These are phyloP conservation scores for Acanthamoeba quina DNA, from an alignment of 208 protist genomes.

Conservation along the genomic window DNA sequence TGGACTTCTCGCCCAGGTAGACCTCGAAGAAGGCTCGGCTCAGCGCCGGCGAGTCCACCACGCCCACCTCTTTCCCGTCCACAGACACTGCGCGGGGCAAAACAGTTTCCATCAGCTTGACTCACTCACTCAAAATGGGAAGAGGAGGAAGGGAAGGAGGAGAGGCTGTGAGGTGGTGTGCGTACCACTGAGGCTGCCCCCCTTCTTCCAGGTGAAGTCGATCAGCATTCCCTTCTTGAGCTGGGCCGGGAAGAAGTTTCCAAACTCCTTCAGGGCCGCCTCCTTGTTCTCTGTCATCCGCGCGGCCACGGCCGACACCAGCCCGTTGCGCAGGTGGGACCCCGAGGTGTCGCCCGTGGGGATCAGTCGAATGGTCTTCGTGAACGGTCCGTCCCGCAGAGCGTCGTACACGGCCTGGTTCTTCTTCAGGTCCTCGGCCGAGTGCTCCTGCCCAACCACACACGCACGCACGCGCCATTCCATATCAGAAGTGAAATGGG, in stretches of 20 bases:
- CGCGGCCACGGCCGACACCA: conserved; percentile 32
- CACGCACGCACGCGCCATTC: too few relatives aligned
- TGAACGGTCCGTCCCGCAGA: conserved; percentile 6
- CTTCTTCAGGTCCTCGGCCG: conserved; percentile 49
- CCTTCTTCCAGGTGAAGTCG: conserved; percentile 46
- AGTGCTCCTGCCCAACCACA: neutral
- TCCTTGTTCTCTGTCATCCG: conserved; percentile 29
- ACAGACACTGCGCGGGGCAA: neutral
- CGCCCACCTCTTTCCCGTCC: conserved; percentile 25
- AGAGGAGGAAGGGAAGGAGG: neutral
- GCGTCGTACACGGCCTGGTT: conserved; percentile 49
- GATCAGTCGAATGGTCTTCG: conserved; percentile 48
- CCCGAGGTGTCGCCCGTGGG: conserved; percentile 62
- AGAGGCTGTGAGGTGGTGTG: neutral
- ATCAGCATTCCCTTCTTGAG: conserved; percentile 68
- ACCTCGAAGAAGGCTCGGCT: conserved; percentile 67
- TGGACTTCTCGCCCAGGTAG: conserved; percentile 48
- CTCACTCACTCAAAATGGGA: too few relatives aligned
- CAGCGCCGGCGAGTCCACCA: conserved; percentile 7
- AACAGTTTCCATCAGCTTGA: too few relatives aligned
- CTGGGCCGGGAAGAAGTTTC: conserved; percentile 40
- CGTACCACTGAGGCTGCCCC: conserved; percentile 10
- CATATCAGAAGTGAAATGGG: neutral
- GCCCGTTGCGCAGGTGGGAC: conserved; percentile 55
- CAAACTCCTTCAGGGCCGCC: conserved; percentile 36